A percentile compares a stretch with the other conserved stretches of the same genome.
Evolutionary conservation across 2,329 filamentous ascomycete species (phyloP).

Genomic region (Colletotrichum falcatum): DNA sequence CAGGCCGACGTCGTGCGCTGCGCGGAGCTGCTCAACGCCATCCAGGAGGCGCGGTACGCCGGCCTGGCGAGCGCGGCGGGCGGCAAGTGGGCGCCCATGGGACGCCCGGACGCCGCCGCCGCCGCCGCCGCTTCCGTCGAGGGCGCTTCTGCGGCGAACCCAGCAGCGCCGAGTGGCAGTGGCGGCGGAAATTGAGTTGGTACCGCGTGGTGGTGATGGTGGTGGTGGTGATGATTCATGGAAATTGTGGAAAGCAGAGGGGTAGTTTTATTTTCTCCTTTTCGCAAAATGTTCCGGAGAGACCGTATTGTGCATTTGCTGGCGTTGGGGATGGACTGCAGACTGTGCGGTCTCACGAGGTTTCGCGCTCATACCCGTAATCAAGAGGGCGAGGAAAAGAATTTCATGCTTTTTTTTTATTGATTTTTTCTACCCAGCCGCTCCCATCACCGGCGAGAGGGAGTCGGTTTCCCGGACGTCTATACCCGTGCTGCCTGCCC

Average conservation of each 20-base stretch:
- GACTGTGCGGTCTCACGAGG: neutral
- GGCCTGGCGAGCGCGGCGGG: slow-evolving; percentile 51
- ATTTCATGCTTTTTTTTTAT: slow-evolving; percentile 8
- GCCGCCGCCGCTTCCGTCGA: neutral
- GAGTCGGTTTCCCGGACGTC: neutral
- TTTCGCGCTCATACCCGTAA: slow-evolving; percentile 29
- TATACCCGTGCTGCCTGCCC: neutral
- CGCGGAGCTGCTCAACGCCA: slow-evolving; percentile 49
- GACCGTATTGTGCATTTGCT: slow-evolving; percentile 4
- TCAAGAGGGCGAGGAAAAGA: slow-evolving; percentile 7
- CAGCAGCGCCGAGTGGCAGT: neutral
- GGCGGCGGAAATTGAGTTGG: neutral
- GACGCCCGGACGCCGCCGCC: slow-evolving; percentile 12
- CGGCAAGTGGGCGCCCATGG: slow-evolving; percentile 52
- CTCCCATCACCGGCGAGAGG: too few relatives aligned
- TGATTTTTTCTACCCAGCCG: neutral
- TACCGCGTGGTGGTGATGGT: neutral
- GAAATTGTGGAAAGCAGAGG: too few relatives aligned
- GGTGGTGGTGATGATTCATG: neutral
- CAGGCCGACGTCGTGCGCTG: slow-evolving; percentile 53
- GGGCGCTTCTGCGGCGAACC: neutral
- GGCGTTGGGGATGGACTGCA: slow-evolving; percentile 25
- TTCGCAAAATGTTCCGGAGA: neutral
- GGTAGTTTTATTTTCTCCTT: too few relatives aligned
- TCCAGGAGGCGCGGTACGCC: slow-evolving; percentile 52